Evolutionary conservation across 2,329 filamentous ascomycete species (phyloP), one percentile per base, ranked within the genome.

Genomic region (Mycosphaerelloides madeirae): DNA sequence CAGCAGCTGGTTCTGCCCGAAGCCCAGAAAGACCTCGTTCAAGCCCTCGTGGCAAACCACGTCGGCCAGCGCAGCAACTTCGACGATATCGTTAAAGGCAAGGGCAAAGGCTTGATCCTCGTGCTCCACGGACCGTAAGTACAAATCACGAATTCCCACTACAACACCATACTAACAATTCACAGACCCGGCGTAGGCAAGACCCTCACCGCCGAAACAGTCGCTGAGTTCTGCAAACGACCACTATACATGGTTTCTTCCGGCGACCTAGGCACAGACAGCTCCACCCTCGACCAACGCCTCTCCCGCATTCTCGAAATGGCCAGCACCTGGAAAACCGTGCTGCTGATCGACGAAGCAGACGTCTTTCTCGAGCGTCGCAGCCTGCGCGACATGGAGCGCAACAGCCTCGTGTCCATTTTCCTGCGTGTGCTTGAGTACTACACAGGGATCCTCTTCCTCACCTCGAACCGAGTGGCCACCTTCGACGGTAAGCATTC

Each of bases 241-340:
- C 74, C 74, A 1, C 66, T 78, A 1, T 72, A 74, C 46, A 56
- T 56, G 50, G 51, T 63, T 8, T 54, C 52, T 2, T 52, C 53
- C 8, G 58, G 57, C 25, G 58, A 63, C 12, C 50, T 62, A 0
- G 57, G 58, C 25, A 57, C 75, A 66, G 31, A 70, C 72, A 58
- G 70, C 69, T 6, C 78, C 72, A 61, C 70, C 68, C 14, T 76
- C 70, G 29, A 60, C 31, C 38, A 43, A 2, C 47, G 48, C 12
- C 52, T 62, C n/a, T 52, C 41, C 25, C 47, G 47, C 25, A 87
- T 93, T 38, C 76, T 95, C 44, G 85, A 91, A 55, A 85, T 93
- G 39, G 88, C 86, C 33, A 85, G 89, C 55, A 81, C 81, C 0
- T 95, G 88, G 88, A 85, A 86, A n/a, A 87, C 87, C 0, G 85